Conservation (phyloP, 2,329 filamentous ascomycete species). For the Aspergillus hiratsukae region DNA sequence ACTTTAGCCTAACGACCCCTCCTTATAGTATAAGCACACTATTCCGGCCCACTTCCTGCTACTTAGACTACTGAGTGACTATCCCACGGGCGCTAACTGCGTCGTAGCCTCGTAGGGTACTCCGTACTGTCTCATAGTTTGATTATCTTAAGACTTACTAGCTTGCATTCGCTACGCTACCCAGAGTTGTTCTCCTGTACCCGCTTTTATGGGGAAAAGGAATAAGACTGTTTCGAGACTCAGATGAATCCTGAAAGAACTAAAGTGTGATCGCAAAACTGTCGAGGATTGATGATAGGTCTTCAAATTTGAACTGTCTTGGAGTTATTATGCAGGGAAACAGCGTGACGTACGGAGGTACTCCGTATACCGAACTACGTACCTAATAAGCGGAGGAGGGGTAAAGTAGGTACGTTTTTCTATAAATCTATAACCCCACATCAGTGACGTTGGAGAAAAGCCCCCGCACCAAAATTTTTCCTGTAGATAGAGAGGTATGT, state of each 20-base stretch:
- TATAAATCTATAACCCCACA: neutral
- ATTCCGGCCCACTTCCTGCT: neutral
- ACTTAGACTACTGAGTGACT: neutral
- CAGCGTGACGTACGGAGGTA: neutral
- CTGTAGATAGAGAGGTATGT: neutral
- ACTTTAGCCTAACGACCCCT: neutral
- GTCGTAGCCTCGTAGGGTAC: neutral
- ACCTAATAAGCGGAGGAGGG: neutral
- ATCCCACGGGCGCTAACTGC: neutral
- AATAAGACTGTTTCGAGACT: neutral
- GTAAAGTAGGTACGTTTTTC: neutral
- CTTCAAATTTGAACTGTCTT: neutral
- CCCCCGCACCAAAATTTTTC: neutral
- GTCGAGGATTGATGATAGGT: neutral
- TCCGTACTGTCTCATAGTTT: neutral
- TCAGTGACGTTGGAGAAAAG: constrained; percentile 1
- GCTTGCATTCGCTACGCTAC: neutral
- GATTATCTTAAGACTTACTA: neutral
- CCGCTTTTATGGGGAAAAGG: neutral
- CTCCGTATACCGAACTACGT: neutral
- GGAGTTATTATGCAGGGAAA: neutral
- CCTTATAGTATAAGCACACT: neutral
- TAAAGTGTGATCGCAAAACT: neutral
- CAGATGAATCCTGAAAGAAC: neutral
- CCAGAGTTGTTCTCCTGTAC: neutral